Evolutionary conservation across 441 rosid genomes (phyloP), one percentile per base, ranked within the genome.

Genomic region (Metrosideros polymorpha): DNA sequence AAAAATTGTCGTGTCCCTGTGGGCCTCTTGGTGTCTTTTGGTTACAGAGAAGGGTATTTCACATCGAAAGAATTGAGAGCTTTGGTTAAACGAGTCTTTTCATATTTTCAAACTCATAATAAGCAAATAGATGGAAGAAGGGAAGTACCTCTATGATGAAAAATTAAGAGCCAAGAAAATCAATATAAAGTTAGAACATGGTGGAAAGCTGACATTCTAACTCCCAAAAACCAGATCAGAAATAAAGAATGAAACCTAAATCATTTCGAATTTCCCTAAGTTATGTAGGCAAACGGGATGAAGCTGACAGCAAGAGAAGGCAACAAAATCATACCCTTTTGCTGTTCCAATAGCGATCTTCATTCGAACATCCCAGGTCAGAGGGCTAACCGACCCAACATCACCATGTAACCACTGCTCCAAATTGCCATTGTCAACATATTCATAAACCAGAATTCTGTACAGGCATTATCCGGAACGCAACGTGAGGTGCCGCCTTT

Each of bases 381-480:
- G 92, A 83, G 99, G 99, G 90, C 98, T 95, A 47, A 91, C 90
- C 5, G 97, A 92, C 71, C 98, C 99, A 14, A 96, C 97, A 86
- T 95, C 98, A 85, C 99, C 98, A 57, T 97, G 99, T 84, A 97
- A 82, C 99, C 99, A 96, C 89, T 97, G 98, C 94, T 97, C 99
- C 94, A 97, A 92, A 90, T 96, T 97, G 71, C 98, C 99, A 88
- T 97, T 97, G 87, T 96, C 96, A 29, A 97, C 92, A 56, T 95
- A 97, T 89, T 97, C 99, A 56, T 97, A 97, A 84, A 97, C 96
- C 85, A 97, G 99, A 97, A 97, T 93, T 95, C 99, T 97, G 90
- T 39, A 86, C 35, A 86, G 15, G 59, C n/a, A 66, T 35, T 9
- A 19, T 66, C 47, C 47, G 0, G 47, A 35, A 19, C n/a, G 15